Conservation (phyloP, 768 basidiomycete genomes). For the Russula griseocarnosa region DNA sequence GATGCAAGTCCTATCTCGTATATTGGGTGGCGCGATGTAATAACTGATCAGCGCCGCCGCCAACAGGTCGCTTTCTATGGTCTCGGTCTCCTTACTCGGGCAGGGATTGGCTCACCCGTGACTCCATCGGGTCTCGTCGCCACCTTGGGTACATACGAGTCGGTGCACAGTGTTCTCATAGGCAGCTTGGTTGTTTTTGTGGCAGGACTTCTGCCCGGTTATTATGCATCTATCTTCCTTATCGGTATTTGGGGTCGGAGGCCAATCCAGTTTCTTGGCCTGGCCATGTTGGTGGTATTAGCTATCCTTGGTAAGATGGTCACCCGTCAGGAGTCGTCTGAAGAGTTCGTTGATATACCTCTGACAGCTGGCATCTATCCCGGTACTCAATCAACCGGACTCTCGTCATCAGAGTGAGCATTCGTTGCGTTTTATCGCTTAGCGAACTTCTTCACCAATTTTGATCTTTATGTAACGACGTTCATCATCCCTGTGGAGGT, state of each 20-base stretch:
- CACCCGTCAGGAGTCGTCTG: conserved; percentile 29
- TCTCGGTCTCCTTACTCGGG: conserved; percentile 45
- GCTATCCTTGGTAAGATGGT: conserved; percentile 55
- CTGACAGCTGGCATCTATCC: conserved; percentile 21
- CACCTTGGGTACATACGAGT: conserved; percentile 40
- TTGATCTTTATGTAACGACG: conserved; percentile 42
- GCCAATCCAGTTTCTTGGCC: conserved; percentile 77
- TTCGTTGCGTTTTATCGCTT: conserved; percentile 42
- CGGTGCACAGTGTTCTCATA: conserved; percentile 57
- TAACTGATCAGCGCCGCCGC: background rate
- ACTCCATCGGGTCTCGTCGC: conserved; percentile 36
- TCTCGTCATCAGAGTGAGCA: conserved; percentile 39
- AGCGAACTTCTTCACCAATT: conserved; percentile 41
- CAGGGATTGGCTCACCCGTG: conserved; percentile 58
- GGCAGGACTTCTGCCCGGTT: conserved; percentile 79
- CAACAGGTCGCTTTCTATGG: conserved; percentile 81
- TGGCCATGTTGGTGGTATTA: conserved; percentile 59
- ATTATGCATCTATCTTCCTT: conserved; percentile 58
- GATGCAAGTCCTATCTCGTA: conserved; percentile 50
- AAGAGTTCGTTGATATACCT: conserved; percentile 31
- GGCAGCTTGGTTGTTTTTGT: conserved; percentile 74
- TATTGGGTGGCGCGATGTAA: background rate
- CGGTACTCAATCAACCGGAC: background rate
- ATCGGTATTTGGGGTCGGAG: conserved; percentile 79
- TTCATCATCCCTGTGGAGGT: conserved; percentile 43